Evolutionary conservation across 345 rosid genomes (phyloP).

Genomic region (Corchorus olitorius): DNA sequence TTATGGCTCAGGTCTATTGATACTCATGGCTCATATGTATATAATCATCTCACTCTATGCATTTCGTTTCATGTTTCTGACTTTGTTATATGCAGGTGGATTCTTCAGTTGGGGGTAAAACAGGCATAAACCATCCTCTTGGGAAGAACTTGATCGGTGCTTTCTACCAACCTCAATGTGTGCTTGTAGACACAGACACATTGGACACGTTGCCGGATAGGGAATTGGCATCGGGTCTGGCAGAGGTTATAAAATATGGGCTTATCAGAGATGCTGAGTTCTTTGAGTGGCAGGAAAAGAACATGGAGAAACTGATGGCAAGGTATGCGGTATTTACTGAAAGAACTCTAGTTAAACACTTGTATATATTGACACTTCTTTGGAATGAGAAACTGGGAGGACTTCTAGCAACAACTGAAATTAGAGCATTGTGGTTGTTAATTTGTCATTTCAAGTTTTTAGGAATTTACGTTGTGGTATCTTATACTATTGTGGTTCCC

Average conservation of each 20-base stretch:
- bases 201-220: conserved; percentile 84
- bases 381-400: conserved; percentile 7
- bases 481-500: background rate
- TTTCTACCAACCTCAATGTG: conserved; percentile 98
- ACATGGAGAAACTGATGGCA: conserved; percentile 67
- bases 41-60: background rate
- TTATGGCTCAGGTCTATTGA: conserved; percentile 85
- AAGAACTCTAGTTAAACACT: conserved; percentile 1
- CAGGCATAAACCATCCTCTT: conserved; percentile 88
- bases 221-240: conserved; percentile 93
- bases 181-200: conserved; percentile 85
- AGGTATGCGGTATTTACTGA: conserved; percentile 47
- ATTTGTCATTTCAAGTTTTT: conserved; percentile 1
- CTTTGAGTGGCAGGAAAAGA: conserved; percentile 97
- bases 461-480: conserved; percentile 6
- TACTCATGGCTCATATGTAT: background rate
- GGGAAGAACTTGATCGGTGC: conserved; percentile 99
- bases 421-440: background rate
- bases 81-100: conserved; percentile 62
- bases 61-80: background rate
- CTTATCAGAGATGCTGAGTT: conserved; percentile 93
- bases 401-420: background rate
- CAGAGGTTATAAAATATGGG: conserved; percentile 95
- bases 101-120: conserved; percentile 99
- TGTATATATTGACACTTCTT: background rate